phyloP scores from a whole-genome alignment of 768 basidiomycete genomes.

The Tricholoma bakamatsutake region DNA sequence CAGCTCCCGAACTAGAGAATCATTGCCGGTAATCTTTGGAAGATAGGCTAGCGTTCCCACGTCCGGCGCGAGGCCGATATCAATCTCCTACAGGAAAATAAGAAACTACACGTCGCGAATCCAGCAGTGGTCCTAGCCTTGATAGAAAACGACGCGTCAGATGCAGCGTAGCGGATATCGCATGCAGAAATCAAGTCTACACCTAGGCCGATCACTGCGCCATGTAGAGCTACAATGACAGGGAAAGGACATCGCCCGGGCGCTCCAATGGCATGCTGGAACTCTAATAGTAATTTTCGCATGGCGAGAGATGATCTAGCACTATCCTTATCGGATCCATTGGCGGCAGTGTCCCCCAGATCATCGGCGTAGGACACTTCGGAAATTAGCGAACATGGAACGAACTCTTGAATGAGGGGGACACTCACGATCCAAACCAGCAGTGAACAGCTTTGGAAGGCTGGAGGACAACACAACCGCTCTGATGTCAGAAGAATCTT shows the following conservation, averaged over 20 bases:
- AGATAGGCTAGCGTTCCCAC: constrained; percentile 81
- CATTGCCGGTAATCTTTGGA: constrained; percentile 72
- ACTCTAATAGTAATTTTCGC: constrained; percentile 42
- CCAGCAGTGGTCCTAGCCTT: constrained; percentile 40
- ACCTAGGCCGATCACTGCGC: constrained; percentile 67
- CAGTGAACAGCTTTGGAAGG: constrained; percentile 71
- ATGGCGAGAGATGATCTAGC: constrained; percentile 47
- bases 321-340: constrained; percentile 31
- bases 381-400: background rate
- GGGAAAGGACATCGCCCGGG: constrained; percentile 70
- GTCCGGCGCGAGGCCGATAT: constrained; percentile 83
- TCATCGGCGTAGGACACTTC: constrained; percentile 27
- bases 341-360: constrained; percentile 17
- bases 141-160: constrained; percentile 59
- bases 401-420: background rate
- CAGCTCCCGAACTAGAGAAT: constrained; percentile 66
- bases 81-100: constrained; percentile 64
- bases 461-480: constrained; percentile 69
- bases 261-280: constrained; percentile 67
- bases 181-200: constrained; percentile 72
- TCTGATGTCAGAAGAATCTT: constrained; percentile 48
- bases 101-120: constrained; percentile 23
- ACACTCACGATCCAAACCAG: constrained; percentile 71
- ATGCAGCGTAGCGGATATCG: constrained; percentile 73
- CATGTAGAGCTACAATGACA: constrained; percentile 79